phyloP scores from a whole-genome alignment of 441 rosid genomes.

The Hura crepitans region DNA sequence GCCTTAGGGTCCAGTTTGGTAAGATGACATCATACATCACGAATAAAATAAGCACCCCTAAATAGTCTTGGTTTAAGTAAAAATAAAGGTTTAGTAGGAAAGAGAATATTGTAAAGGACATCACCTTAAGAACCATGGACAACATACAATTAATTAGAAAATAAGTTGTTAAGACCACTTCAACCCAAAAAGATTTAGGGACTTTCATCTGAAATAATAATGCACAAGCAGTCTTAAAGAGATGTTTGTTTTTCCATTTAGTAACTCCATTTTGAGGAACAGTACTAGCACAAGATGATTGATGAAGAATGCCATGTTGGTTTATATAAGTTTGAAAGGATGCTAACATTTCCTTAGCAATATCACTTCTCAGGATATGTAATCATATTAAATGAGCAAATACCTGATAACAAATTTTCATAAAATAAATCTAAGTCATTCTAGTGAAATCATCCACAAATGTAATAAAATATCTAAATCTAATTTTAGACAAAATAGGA shows the following conservation, averaged over 20 bases:
- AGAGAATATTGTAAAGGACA: no score
- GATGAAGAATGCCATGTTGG: not conserved
- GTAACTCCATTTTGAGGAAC: no score
- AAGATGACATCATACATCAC: not conserved
- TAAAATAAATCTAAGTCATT: not conserved
- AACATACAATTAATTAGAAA: no score
- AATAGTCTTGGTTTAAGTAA: not conserved
- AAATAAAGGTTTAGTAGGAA: not conserved
- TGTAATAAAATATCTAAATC: no score
- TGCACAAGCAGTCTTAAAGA: no score
- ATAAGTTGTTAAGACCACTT: no score
- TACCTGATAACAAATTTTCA: not conserved
- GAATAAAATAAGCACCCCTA: not conserved
- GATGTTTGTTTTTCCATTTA: no score
- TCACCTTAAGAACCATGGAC: not conserved
- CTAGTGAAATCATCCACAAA: not conserved
- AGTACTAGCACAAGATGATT: no score
- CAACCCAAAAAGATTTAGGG: no score
- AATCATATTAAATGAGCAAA: not conserved
- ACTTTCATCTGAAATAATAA: no score
- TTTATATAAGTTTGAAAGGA: not conserved
- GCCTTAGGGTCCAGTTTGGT: not conserved
- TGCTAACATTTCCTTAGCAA: no score
- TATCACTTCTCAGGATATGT: not conserved
- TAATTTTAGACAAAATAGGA: not conserved